Conservation (phyloP, 257 asterid species). For the Solanum gracilifrons region DNA sequence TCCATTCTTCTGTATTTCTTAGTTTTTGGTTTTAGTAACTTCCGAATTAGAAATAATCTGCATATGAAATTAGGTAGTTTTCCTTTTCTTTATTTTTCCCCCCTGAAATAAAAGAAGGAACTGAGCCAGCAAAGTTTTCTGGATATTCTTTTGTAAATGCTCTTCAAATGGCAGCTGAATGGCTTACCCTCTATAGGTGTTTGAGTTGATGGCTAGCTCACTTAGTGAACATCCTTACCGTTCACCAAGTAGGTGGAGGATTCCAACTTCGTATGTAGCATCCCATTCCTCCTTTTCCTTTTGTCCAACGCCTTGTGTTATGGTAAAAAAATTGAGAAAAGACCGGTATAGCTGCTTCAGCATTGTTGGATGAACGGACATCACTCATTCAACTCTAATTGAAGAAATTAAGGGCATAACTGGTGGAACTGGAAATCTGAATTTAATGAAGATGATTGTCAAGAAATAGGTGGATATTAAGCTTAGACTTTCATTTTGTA, state of each 20-base stretch:
- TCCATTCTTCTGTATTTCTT: background rate
- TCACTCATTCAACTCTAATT: background rate
- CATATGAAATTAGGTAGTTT: background rate
- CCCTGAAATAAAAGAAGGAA: background rate
- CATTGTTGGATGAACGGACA: background rate
- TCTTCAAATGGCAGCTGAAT: background rate
- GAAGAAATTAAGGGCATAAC: background rate
- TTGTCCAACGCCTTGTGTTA: background rate
- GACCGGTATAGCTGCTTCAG: background rate
- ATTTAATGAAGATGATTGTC: background rate
- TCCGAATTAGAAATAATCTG: background rate
- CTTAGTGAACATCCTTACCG: background rate
- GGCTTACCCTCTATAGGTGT: background rate
- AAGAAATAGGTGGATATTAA: background rate
- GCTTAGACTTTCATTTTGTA: background rate
- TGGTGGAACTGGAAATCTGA: background rate
- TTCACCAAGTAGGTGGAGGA: background rate
- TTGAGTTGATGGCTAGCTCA: background rate
- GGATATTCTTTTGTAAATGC: background rate
- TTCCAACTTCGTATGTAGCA: background rate
- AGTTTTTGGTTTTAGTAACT: background rate
- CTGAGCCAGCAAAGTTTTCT: background rate
- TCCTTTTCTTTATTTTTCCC: background rate
- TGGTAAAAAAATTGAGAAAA: background rate
- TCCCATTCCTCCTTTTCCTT: background rate